phyloP scores from a whole-genome alignment of 2,329 filamentous ascomycete genomes.

The Sclerotinia glacialis region DNA sequence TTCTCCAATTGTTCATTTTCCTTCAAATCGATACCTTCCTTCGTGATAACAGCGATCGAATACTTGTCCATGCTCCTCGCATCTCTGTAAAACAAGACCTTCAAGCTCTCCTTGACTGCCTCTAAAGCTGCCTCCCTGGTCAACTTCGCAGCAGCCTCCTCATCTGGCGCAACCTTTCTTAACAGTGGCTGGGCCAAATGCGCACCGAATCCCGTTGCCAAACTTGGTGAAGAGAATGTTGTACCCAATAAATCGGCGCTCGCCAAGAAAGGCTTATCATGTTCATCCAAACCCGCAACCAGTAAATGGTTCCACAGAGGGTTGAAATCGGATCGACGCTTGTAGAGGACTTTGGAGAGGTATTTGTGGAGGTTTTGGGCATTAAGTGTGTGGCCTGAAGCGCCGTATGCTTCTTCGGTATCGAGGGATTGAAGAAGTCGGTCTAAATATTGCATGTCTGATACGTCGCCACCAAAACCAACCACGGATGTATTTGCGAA shows the following conservation, averaged over 20 bases:
- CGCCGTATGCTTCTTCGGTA: constrained; percentile 80
- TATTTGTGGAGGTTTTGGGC: constrained; percentile 97
- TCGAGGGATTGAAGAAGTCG: constrained; percentile 82
- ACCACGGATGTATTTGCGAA: constrained; percentile 83
- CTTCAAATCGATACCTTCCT: constrained; percentile 81
- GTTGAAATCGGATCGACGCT: constrained; percentile 91
- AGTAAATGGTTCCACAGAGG: constrained; percentile 96
- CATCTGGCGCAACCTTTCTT: constrained; percentile 78
- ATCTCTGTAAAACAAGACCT: constrained; percentile 96
- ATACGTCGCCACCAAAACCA: constrained; percentile 95
- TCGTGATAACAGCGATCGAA: constrained; percentile 84
- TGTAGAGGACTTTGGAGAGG: constrained; percentile 92
- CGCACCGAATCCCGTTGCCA: constrained; percentile 91
- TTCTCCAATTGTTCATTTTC: constrained; percentile 85
- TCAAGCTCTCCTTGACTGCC: constrained; percentile 90
- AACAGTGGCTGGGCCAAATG: constrained; percentile 92
- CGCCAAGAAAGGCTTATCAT: constrained; percentile 81
- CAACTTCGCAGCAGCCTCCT: constrained; percentile 69
- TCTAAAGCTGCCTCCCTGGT: constrained; percentile 75
- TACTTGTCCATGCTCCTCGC: constrained; percentile 89
- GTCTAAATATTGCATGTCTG: constrained; percentile 98
- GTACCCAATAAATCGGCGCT: constrained; percentile 90
- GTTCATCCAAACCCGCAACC: constrained; percentile 81
- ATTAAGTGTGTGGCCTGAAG: constrained; percentile 59
- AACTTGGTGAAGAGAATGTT: constrained; percentile 80